Evolutionary conservation across 1,139 yeast species (phyloP).

Genomic region (Pichia kudriavzevii): DNA sequence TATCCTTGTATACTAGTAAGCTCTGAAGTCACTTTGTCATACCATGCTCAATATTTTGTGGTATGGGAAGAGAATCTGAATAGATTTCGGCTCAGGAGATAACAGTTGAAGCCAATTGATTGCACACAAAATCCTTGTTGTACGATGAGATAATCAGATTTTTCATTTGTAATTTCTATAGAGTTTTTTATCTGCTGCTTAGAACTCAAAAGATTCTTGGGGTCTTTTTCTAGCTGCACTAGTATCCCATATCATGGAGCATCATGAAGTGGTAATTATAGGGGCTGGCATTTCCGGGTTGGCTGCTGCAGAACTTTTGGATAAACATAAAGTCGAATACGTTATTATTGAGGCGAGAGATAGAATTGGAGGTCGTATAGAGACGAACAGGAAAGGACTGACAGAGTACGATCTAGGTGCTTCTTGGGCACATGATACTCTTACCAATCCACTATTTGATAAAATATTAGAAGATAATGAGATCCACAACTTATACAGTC

Average conservation of each 20-base stretch:
- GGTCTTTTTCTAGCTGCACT: not conserved
- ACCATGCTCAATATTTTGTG: too few species aligned
- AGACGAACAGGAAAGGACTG: conserved; percentile 28
- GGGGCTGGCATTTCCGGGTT: conserved; percentile 87
- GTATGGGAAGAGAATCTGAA: too few species aligned
- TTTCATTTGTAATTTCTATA: too few species aligned
- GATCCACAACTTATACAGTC: conserved; percentile 20
- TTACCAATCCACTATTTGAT: conserved; percentile 57
- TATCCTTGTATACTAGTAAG: too few species aligned
- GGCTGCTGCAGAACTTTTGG: conserved; percentile 61
- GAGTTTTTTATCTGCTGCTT: too few species aligned
- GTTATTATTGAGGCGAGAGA: conserved; percentile 50
- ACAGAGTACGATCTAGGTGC: conserved; percentile 71
- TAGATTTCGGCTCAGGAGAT: too few species aligned
- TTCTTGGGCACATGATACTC: conserved; percentile 82
- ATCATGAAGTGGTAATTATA: conserved; percentile 38
- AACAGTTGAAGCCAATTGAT: too few species aligned
- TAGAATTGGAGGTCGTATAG: conserved; percentile 55
- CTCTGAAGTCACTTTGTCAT: too few species aligned
- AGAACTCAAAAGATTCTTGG: too few species aligned
- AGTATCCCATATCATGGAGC: conserved; percentile 1
- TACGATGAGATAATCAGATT: too few species aligned
- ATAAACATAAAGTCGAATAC: conserved; percentile 36
- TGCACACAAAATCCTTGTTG: too few species aligned
- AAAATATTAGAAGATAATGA: conserved; percentile 32